A percentile compares a stretch with the other conserved stretches of the same genome.
These are phyloP conservation scores for Trametes maxima DNA, from an alignment of 768 basidiomycete genomes.

Conservation along the genomic window DNA sequence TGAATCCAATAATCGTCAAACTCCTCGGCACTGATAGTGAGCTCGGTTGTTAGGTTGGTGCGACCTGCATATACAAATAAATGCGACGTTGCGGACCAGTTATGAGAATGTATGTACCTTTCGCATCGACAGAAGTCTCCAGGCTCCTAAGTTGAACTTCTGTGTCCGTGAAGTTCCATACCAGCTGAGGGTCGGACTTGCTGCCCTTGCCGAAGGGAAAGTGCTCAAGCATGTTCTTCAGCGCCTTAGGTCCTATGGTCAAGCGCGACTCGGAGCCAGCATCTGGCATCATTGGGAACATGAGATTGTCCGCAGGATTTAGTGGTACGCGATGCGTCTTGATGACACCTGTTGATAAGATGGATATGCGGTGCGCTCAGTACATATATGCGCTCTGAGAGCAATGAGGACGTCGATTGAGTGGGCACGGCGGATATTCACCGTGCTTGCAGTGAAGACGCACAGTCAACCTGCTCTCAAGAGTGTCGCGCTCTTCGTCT, in stretches of 20 bases:
- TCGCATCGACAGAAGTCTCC: slow-evolving; percentile 65
- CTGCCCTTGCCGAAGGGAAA: slow-evolving; percentile 65
- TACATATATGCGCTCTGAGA: slow-evolving; percentile 6
- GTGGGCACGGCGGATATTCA: slow-evolving; percentile 33
- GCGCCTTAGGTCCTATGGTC: slow-evolving; percentile 69
- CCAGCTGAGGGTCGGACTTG: slow-evolving; percentile 75
- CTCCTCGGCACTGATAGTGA: slow-evolving; percentile 76
- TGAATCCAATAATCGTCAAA: slow-evolving; percentile 77
- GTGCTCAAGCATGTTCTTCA: slow-evolving; percentile 81
- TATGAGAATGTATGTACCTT: slow-evolving; percentile 44
- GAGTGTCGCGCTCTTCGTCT: slow-evolving; percentile 54
- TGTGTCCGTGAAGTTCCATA: slow-evolving; percentile 74
- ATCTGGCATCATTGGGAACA: slow-evolving; percentile 70
- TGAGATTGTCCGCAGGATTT: slow-evolving; percentile 55
- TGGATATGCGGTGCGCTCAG: slow-evolving; percentile 6
- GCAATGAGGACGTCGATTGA: background rate
- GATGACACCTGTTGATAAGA: slow-evolving; percentile 56
- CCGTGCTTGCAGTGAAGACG: slow-evolving; percentile 85
- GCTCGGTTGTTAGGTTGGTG: slow-evolving; percentile 71
- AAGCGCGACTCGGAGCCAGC: slow-evolving; percentile 60
- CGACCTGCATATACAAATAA: slow-evolving; percentile 43
- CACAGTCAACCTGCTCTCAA: slow-evolving; percentile 73
- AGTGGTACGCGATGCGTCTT: slow-evolving; percentile 80
- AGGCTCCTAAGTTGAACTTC: slow-evolving; percentile 72
- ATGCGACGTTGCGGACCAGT: background rate